Base-by-base conservation (phyloP, 495 filamentous ascomycete species). In the Penicillium salamii region DNA sequence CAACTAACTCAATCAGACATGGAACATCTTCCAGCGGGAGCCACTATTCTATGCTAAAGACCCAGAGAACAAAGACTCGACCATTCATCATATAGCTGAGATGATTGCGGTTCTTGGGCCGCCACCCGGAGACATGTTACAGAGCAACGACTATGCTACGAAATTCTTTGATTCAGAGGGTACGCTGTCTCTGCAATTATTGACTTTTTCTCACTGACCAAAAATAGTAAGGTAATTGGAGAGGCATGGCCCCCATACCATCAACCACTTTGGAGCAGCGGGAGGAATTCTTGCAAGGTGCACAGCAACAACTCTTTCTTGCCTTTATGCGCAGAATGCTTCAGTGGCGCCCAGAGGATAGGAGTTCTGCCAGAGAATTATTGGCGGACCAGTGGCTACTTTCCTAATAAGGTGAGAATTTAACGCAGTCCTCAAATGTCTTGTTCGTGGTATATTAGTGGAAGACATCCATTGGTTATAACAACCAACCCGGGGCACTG, bases 11-110 rank as follows among this genome's bases (percentile, higher is more conserved):
- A 38, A 24, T 6, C 11, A 44, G 46, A 19, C 42, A 11, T 78
- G 71, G 73, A 64, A 75, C 50, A 47, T 78, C 3, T 75, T 75
- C 44, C 66, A 78, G 54, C 57, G 60, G 13, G 46, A 56, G 6
- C 58, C 66, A 50, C 54, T 78, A n/a, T 79, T 80, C 46, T 40
- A 52, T 7, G 69, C 65, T 20, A 21, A 45, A 6, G 67, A 76
- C 53, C 54, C 62, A 13, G 59, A 72, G 13, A 48, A 49, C 9
- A 40, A 64, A 0, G 62, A 68, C 21, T 61, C 61, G 14, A 66
- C 61, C 12, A 61, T 58, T 5, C 59, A 75, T 14, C 74, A 75
- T 52, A 61, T 77, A n/a, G 65, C 69, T 33, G 58, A 64, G 24
- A 67, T 78, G 13, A 55, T 74, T 31, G 68, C 63, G 4, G n/a